Evolutionary conservation across 768 basidiomycete genomes (phyloP).

Genomic region (Filobasidium wieringae): DNA sequence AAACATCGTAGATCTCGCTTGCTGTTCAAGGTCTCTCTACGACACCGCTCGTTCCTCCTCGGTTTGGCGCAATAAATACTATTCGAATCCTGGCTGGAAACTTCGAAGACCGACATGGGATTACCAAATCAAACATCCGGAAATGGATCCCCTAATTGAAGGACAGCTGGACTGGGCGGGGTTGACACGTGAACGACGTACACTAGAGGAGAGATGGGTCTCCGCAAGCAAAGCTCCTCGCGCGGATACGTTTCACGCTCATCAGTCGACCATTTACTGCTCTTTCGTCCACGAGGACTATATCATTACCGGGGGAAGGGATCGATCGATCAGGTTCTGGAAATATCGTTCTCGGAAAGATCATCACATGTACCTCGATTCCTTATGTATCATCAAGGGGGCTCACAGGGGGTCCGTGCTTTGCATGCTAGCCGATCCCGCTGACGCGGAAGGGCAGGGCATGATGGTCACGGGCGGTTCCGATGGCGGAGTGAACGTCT

Average conservation of each 20-base stretch:
- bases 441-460: background rate
- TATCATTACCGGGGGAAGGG: slow-evolving; percentile 10
- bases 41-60: background rate
- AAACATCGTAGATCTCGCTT: background rate
- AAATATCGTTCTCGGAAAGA: background rate
- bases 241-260: background rate
- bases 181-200: slow-evolving; percentile 9
- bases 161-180: slow-evolving; percentile 7
- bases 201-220: slow-evolving; percentile 10
- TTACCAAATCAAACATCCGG: background rate
- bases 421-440: slow-evolving; percentile 10
- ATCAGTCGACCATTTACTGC: slow-evolving; percentile 13
- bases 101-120: background rate
- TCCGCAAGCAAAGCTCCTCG: background rate
- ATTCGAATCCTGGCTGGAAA: background rate
- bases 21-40: background rate
- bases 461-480: slow-evolving; percentile 12
- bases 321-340: slow-evolving; percentile 11
- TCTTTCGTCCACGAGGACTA: background rate
- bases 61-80: background rate
- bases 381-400: background rate
- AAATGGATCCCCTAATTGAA: background rate
- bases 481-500: slow-evolving; percentile 7
- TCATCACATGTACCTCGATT: background rate
- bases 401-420: slow-evolving; percentile 11